Evolutionary conservation across 306 rosid species (phyloP).

Genomic region (Heteromeles arbutifolia): DNA sequence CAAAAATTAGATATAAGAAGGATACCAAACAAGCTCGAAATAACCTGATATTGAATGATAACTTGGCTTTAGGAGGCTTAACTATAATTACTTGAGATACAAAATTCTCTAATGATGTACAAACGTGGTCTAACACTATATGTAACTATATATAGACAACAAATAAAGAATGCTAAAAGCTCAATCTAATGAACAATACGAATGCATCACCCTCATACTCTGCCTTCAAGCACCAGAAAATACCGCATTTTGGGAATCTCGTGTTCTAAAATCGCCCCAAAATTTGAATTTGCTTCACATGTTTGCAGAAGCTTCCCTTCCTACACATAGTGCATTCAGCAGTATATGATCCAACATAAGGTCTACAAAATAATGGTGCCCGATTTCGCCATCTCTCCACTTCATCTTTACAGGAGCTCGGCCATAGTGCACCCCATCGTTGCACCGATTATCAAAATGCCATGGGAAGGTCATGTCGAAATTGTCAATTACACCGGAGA

Average conservation of each 20-base stretch:
- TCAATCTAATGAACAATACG: not conserved
- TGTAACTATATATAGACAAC: slow-evolving; percentile 30
- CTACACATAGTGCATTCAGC: slow-evolving; percentile 64
- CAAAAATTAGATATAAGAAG: no score
- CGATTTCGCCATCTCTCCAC: slow-evolving; percentile 83
- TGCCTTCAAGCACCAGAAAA: slow-evolving; percentile 8
- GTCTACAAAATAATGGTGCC: slow-evolving; percentile 89
- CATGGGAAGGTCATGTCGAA: slow-evolving; percentile 88
- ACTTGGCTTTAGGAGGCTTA: not conserved
- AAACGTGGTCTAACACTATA: slow-evolving; percentile 15
- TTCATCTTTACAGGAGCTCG: slow-evolving; percentile 62
- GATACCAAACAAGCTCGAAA: no score
- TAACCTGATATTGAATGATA: not conserved
- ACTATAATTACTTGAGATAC: not conserved
- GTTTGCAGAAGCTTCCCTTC: slow-evolving; percentile 16
- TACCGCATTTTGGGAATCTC: not conserved
- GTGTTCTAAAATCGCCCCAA: not conserved
- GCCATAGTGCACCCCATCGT: slow-evolving; percentile 89
- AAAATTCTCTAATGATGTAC: slow-evolving; percentile 6
- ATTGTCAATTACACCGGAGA: slow-evolving; percentile 68
- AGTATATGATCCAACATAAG: slow-evolving; percentile 81
- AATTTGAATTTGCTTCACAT: not conserved
- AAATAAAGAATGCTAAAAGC: slow-evolving; percentile 37
- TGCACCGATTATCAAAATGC: slow-evolving; percentile 83
- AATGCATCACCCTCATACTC: slow-evolving; percentile 18